These are phyloP conservation scores for Xylaria hypoxylon DNA, from an alignment of 2,329 filamentous ascomycete genomes.

Conservation along the genomic window DNA sequence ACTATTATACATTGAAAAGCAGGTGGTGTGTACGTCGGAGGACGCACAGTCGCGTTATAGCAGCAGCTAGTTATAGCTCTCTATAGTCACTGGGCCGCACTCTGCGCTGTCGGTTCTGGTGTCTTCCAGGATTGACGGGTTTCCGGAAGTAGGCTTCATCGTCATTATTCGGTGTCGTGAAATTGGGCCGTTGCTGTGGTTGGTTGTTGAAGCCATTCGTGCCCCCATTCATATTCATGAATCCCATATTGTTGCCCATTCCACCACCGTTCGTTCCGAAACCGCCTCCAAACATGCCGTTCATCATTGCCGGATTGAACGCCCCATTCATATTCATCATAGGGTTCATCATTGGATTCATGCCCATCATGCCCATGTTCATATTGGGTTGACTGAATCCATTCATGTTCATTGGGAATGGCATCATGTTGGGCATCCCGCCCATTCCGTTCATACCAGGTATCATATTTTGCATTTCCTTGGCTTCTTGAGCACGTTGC, in stretches of 20 bases:
- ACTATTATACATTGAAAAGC: slow-evolving; percentile 38
- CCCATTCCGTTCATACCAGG: slow-evolving; percentile 48
- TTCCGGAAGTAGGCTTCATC: slow-evolving; percentile 96
- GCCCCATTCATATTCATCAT: slow-evolving; percentile 55
- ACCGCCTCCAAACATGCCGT: slow-evolving; percentile 54
- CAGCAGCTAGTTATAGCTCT: slow-evolving; percentile 71
- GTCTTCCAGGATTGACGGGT: slow-evolving; percentile 92
- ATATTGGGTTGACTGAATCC: slow-evolving; percentile 55
- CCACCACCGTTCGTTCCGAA: slow-evolving; percentile 50
- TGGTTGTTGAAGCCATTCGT: slow-evolving; percentile 50
- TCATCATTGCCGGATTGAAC: slow-evolving; percentile 53
- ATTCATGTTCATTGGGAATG: slow-evolving; percentile 55
- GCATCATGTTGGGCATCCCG: slow-evolving; percentile 63
- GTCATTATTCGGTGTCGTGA: slow-evolving; percentile 71
- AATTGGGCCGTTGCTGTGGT: slow-evolving; percentile 51
- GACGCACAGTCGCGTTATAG: neutral
- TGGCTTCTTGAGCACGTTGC: slow-evolving; percentile 63
- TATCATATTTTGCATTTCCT: slow-evolving; percentile 61
- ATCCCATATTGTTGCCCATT: slow-evolving; percentile 50
- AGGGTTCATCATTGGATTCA: slow-evolving; percentile 55
- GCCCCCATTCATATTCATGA: slow-evolving; percentile 50
- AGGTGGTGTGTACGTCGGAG: slow-evolving; percentile 20
- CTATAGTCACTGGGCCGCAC: slow-evolving; percentile 91
- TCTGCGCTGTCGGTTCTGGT: slow-evolving; percentile 82
- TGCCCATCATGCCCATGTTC: slow-evolving; percentile 54